These are phyloP conservation scores for Endogone sp. DNA, from an alignment of 192 early-diverging fungal genomes.

Conservation along the genomic window DNA sequence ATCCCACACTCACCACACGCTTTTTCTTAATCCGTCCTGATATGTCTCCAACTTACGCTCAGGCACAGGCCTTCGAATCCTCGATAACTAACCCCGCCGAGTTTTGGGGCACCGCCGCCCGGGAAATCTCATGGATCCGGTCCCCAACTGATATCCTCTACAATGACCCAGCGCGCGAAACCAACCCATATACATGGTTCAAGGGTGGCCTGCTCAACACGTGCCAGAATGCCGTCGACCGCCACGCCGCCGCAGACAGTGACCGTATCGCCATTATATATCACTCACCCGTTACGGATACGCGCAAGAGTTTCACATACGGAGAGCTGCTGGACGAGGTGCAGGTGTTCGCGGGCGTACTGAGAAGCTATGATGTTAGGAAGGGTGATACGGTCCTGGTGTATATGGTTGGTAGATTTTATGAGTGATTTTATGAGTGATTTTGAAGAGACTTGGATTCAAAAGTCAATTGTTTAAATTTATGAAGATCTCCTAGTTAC, in stretches of 20 bases:
- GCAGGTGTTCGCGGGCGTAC: constrained; percentile 58
- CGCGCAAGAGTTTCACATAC: constrained; percentile 57
- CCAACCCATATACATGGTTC: constrained; percentile 59
- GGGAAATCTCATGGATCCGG: constrained; percentile 42
- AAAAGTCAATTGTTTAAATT: too few species aligned
- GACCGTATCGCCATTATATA: constrained; percentile 67
- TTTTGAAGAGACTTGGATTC: too few species aligned
- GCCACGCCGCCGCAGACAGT: constrained; percentile 59
- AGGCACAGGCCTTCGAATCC: background rate
- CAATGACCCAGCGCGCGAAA: constrained; percentile 15
- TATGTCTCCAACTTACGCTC: background rate
- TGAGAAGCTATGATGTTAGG: constrained; percentile 52
- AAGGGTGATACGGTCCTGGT: constrained; percentile 76
- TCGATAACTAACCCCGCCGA: constrained; percentile 40
- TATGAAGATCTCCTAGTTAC: too few species aligned
- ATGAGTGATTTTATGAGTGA: constrained; percentile 5
- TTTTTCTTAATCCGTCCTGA: too few species aligned
- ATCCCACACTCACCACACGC: too few species aligned
- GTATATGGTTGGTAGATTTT: too few species aligned
- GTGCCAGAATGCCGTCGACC: constrained; percentile 77
- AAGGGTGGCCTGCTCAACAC: constrained; percentile 70
- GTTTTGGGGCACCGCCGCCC: constrained; percentile 49
- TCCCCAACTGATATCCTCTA: constrained; percentile 33
- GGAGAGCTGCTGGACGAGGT: constrained; percentile 65
- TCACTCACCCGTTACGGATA: constrained; percentile 65